A percentile compares a stretch with the other conserved stretches of the same genome.
Evolutionary conservation across 2,329 filamentous ascomycete species (phyloP).

Genomic region (Monosporascus sp.): DNA sequence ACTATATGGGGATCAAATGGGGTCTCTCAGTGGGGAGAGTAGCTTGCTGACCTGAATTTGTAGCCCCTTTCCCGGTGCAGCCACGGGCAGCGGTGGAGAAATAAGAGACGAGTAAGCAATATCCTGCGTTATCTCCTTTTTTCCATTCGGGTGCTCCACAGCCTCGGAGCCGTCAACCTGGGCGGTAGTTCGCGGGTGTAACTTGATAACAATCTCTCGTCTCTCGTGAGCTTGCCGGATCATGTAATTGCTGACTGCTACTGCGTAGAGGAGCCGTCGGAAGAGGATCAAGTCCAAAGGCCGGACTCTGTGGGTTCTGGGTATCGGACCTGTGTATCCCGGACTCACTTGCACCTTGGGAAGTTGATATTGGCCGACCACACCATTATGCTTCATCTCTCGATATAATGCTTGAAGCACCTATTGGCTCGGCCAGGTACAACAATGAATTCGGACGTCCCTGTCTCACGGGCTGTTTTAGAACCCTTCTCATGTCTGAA

Average conservation of each 20-base stretch:
- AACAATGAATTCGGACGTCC: constrained; percentile 95
- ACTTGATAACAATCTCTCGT: constrained; percentile 3
- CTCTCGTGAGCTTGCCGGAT: neutral
- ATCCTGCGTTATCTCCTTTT: too few relatives aligned
- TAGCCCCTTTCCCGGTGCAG: constrained; percentile 64
- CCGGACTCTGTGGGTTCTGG: constrained; percentile 86
- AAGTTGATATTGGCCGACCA: constrained; percentile 83
- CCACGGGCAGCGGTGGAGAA: constrained; percentile 91
- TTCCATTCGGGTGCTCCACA: too few relatives aligned
- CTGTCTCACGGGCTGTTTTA: constrained; percentile 82
- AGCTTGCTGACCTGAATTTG: neutral
- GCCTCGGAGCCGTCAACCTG: too few relatives aligned
- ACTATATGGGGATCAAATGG: too few relatives aligned
- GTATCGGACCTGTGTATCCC: constrained; percentile 93
- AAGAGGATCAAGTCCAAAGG: constrained; percentile 86
- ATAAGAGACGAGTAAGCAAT: constrained; percentile 64
- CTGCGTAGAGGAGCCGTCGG: constrained; percentile 90
- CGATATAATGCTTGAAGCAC: constrained; percentile 96
- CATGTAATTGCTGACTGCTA: constrained; percentile 6
- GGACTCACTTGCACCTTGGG: constrained; percentile 78
- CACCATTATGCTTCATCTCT: constrained; percentile 88
- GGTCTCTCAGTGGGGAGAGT: too few relatives aligned
- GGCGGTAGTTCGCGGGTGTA: too few relatives aligned
- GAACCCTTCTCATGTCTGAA: constrained; percentile 74
- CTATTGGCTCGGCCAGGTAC: constrained; percentile 89